A percentile compares a stretch with the other conserved stretches of the same genome.
phyloP scores from a whole-genome alignment of 73 alveolate species.

The Tetrahymena malaccensis region DNA sequence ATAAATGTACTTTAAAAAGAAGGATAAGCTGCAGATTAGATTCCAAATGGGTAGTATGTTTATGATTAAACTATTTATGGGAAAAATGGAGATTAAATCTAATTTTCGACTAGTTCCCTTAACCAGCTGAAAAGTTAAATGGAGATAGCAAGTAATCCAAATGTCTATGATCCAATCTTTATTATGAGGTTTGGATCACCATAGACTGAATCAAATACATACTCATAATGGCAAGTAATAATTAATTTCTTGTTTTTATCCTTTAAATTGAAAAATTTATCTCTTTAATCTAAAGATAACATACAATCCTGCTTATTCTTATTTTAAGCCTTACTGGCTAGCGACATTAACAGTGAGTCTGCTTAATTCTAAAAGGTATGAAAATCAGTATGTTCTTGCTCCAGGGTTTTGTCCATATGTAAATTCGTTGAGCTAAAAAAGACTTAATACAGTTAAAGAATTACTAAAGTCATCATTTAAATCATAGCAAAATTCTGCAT shows the following conservation, averaged over 20 bases:
- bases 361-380: slow-evolving; percentile 12
- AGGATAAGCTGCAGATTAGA: not conserved
- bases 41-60: not conserved
- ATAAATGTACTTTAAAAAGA: not conserved
- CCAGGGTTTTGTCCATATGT: slow-evolving; percentile 40
- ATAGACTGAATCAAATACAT: slow-evolving; percentile 13
- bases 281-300: not conserved
- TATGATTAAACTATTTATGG: not conserved
- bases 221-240: slow-evolving; percentile 13
- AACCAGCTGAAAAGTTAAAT: not conserved
- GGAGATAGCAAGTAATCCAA: slow-evolving; percentile 24
- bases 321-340: slow-evolving; percentile 36
- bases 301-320: slow-evolving; percentile 42
- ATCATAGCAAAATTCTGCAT: not conserved
- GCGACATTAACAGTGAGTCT: slow-evolving; percentile 22
- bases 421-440: slow-evolving; percentile 10
- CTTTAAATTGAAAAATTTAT: too few species aligned
- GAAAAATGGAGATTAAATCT: not conserved
- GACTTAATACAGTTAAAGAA: not conserved
- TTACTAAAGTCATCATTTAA: not conserved
- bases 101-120: not conserved
- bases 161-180: slow-evolving; percentile 30
- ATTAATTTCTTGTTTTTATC: too few species aligned
- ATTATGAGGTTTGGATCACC: slow-evolving; percentile 12
- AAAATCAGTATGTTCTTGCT: not conserved